Percentiles rank a stretch among this genome's conserved stretches.
These are phyloP conservation scores for Sporothrix pallida DNA, from an alignment of 2,329 filamentous ascomycete genomes.

Conservation along the genomic window DNA sequence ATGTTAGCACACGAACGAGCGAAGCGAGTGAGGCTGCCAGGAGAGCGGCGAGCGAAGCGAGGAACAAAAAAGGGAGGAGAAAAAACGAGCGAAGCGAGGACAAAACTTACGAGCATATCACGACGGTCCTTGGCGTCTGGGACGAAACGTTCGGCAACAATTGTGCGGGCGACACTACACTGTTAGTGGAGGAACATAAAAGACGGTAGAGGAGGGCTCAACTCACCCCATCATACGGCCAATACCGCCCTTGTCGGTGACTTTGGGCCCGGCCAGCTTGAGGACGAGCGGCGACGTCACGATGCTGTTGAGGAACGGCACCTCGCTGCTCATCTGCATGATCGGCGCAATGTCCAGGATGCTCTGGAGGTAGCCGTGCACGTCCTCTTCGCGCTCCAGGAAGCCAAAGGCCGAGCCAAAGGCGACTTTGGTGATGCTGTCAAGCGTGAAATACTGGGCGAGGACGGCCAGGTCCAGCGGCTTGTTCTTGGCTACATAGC, in stretches of 20 bases:
- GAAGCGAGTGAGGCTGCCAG: not conserved
- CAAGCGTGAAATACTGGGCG: slow-evolving; percentile 56
- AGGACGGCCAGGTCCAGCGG: slow-evolving; percentile 53
- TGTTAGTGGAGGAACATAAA: not conserved
- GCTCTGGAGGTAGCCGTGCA: slow-evolving; percentile 52
- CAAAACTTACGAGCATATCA: slow-evolving; percentile 32
- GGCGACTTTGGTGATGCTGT: slow-evolving; percentile 56
- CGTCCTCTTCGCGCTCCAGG: slow-evolving; percentile 50
- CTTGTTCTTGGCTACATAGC: slow-evolving; percentile 34
- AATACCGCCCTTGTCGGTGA: slow-evolving; percentile 41
- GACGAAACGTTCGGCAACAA: slow-evolving; percentile 33
- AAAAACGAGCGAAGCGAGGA: not conserved
- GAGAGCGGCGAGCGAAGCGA: not conserved
- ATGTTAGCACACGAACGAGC: slow-evolving; percentile 33
- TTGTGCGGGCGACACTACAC: slow-evolving; percentile 39
- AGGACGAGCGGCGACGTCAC: slow-evolving; percentile 42
- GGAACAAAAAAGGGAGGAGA: not conserved
- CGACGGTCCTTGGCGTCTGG: slow-evolving; percentile 34
- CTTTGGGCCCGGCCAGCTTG: slow-evolving; percentile 45
- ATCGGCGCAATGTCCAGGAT: slow-evolving; percentile 48
- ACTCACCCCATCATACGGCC: slow-evolving; percentile 40
- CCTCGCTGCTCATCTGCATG: slow-evolving; percentile 49
- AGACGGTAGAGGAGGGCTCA: no score
- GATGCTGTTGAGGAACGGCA: slow-evolving; percentile 45
- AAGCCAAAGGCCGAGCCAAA: slow-evolving; percentile 55